These are phyloP conservation scores for Beauveria asiatica DNA, from an alignment of 2,329 filamentous ascomycete species.

Conservation along the genomic window DNA sequence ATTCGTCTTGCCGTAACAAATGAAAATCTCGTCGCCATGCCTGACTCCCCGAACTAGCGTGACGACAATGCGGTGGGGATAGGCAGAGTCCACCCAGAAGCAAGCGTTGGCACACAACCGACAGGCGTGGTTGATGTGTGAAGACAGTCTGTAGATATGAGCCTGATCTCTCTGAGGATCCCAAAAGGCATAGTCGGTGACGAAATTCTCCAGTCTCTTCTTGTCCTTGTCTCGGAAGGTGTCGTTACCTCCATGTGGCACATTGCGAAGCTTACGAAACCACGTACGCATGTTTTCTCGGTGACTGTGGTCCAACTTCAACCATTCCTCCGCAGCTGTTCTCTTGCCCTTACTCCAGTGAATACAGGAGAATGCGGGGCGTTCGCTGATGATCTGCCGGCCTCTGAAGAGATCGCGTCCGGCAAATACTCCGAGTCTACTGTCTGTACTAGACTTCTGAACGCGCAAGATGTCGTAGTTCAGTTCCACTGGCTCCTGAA, in stretches of 20 bases:
- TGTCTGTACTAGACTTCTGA: neutral
- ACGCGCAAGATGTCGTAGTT: conserved; percentile 14
- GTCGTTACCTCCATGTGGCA: conserved; percentile 4
- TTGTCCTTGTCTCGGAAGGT: neutral
- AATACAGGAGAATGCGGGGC: conserved; percentile 14
- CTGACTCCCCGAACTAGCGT: conserved; percentile 14
- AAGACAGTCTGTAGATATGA: conserved; percentile 16
- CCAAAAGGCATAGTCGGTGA: conserved; percentile 20
- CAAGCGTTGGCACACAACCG: conserved; percentile 20
- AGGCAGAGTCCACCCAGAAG: conserved; percentile 6
- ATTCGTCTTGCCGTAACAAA: conserved; percentile 25
- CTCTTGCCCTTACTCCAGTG: conserved; percentile 7
- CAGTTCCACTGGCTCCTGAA: neutral
- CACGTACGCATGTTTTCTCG: neutral
- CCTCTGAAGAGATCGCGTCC: neutral
- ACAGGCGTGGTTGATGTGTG: conserved; percentile 28
- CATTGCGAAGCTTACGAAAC: conserved; percentile 13
- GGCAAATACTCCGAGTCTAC: conserved; percentile 17
- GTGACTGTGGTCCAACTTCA: neutral
- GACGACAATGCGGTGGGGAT: conserved; percentile 16
- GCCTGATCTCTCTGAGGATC: conserved; percentile 8
- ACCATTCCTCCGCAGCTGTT: conserved; percentile 14
- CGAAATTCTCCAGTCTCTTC: conserved; percentile 16
- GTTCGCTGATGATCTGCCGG: conserved; percentile 15
- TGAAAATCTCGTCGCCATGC: conserved; percentile 26